phyloP scores from a whole-genome alignment of 2,329 filamentous ascomycete genomes.

The Ilyonectria sp. region DNA sequence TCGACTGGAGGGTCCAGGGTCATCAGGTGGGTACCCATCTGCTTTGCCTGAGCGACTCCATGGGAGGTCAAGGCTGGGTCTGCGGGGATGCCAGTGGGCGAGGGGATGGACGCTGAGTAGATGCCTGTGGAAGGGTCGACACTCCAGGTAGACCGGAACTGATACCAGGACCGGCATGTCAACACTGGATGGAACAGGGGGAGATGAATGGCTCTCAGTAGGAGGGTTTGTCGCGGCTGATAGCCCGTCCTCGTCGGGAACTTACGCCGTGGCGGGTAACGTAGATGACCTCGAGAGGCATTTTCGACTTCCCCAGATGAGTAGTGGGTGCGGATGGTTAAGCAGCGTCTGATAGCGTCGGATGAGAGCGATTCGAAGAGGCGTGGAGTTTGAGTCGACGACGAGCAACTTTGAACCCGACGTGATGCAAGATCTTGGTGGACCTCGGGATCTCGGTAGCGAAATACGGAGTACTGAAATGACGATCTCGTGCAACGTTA shows the following conservation, averaged over 20 bases:
- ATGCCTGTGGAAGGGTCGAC: constrained; percentile 85
- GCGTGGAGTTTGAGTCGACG: neutral
- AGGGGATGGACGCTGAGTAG: constrained; percentile 81
- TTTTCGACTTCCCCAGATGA: constrained; percentile 7
- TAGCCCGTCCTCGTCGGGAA: constrained; percentile 39
- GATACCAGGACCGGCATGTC: constrained; percentile 39
- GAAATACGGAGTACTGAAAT: neutral
- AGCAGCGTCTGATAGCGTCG: too few species aligned
- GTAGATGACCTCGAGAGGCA: constrained; percentile 81
- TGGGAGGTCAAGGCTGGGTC: constrained; percentile 91
- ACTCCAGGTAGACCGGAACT: constrained; percentile 94
- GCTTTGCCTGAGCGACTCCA: constrained; percentile 85
- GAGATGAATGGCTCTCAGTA: neutral
- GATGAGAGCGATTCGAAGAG: neutral
- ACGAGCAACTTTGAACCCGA: neutral
- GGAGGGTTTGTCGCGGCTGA: constrained; percentile 12
- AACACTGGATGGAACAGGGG: constrained; percentile 26
- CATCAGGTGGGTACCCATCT: constrained; percentile 79
- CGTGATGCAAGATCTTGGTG: constrained; percentile 9
- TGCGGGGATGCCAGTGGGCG: constrained; percentile 88
- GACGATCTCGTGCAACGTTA: constrained; percentile 16
- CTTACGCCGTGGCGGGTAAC: constrained; percentile 82
- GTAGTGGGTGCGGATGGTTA: neutral
- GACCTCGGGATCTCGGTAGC: constrained; percentile 18
- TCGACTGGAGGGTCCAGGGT: constrained; percentile 78